Percentiles rank a stretch among this genome's conserved stretches.
Evolutionary conservation across 2,329 filamentous ascomycete species (phyloP).

Genomic region (Aspergillaceae sp.): DNA sequence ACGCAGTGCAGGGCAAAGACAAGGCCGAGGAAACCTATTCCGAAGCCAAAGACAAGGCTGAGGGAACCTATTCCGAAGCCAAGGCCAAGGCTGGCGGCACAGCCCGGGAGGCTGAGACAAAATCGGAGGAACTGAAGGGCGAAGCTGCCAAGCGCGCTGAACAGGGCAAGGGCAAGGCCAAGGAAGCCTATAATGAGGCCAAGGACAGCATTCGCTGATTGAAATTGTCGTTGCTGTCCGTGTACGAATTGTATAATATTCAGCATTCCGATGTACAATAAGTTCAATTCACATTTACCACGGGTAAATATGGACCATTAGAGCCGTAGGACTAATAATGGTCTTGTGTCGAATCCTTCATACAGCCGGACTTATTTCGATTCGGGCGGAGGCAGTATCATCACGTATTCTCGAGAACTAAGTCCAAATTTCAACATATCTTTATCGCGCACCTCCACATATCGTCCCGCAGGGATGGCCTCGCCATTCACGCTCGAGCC

Average conservation of each 20-base stretch:
- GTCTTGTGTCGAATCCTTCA: too few species aligned
- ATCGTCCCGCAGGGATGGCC: constrained; percentile 63
- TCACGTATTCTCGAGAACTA: constrained; percentile 87
- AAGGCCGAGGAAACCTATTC: constrained; percentile 18
- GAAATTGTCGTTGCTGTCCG: too few species aligned
- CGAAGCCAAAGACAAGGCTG: constrained; percentile 3
- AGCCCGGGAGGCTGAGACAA: constrained; percentile 2
- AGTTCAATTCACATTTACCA: too few species aligned
- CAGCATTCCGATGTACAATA: too few species aligned
- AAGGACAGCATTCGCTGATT: constrained; percentile 5
- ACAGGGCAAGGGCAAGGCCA: constrained; percentile 7
- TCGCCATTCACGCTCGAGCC: constrained; percentile 77
- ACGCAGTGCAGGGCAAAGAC: constrained; percentile 25
- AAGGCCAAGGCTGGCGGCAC: constrained; percentile 36
- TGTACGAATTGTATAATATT: too few species aligned
- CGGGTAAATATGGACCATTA: too few species aligned
- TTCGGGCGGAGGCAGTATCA: constrained; percentile 60
- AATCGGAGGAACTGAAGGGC: constrained; percentile 13
- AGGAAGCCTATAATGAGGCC: constrained; percentile 3
- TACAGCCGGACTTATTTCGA: background rate
- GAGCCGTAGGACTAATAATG: too few species aligned
- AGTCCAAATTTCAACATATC: constrained; percentile 83
- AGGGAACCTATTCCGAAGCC: constrained; percentile 25
- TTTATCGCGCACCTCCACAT: constrained; percentile 77
- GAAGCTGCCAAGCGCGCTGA: constrained; percentile 11